Evolutionary conservation across 371 early-diverging fungal genomes (phyloP), one percentile per base, ranked within the genome.

Genomic region (Coemansia sp.): DNA sequence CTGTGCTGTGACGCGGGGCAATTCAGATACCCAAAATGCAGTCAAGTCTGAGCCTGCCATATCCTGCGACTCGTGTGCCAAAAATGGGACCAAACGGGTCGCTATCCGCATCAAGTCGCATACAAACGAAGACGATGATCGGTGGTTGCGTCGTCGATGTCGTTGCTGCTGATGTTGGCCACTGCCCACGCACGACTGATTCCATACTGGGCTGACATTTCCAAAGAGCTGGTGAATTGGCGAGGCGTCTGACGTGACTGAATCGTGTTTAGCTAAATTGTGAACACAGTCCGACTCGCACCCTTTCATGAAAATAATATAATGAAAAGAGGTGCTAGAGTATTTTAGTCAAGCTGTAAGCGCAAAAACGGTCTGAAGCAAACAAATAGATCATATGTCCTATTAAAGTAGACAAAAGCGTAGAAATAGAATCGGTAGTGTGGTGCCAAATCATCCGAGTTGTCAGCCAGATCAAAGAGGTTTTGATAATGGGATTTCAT

Each of bases 271-370:
- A 5, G 59, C 29, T n/a, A 55, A 55, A 29, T 61, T 65, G 63
- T 73, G 73, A 32, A 61, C 69, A 53, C 73, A 73, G 17, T 57
- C 29, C 36, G 69, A 54, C 51, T 69, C 69, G 54, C 73, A 69
- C 46, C 28, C 46, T 44, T 39, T 54, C 69, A 69, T 73, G 19
- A 65, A 70, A 63, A 54, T 17, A 60, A 21, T 11, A 48, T 57
- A 32, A 32, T 32, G 21, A 26, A 49, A 26, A 19, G 19, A 36
- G 17, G 46, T 41, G 44, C 44, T 41, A 41, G 44, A 41, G 44
- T 41, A 41, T n/a, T 12, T 13, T 41, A n/a, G 44, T 41, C 44
- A 15, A 41, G 44, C 15, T 41, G n/a, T 41, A 15, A n/a, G 44
- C 44, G 44, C 44, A 41, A 41, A 41, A 11, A n/a, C 44, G 44